Evolutionary conservation across 108 stramenopile genomes (phyloP), one percentile per base, ranked within the genome.

Genomic region (Nitzschia sp.): DNA sequence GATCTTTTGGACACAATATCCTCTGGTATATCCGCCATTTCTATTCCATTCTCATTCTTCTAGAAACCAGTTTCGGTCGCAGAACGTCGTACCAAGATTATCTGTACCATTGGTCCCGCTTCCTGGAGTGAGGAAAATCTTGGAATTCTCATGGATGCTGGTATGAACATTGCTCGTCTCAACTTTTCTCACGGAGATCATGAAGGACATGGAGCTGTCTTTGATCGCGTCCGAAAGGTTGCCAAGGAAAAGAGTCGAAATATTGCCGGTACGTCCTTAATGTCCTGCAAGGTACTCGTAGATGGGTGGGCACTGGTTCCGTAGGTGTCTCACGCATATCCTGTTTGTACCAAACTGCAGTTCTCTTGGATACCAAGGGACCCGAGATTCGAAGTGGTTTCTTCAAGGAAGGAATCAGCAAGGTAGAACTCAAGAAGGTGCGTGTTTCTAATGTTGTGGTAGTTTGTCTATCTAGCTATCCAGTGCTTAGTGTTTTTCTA

Each of bases 321-420:
- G n/a, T n/a, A n/a, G n/a, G n/a, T n/a, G n/a, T n/a, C n/a, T n/a
- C n/a, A n/a, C n/a, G n/a, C n/a, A n/a, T n/a, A n/a, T n/a, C 29
- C 29, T 34, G 1, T 34, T 34, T 34, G 5, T 5, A 34, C 5
- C 29, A 34, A 15, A 6, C 21, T n/a, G 51, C 85, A 76, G 84
- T 93, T 8, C 57, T 90, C 14, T 76, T 92, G 46, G 93, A 95
- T 67, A 94, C 92, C 67, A 94, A 93, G 75, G 95, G 95, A 15
- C 95, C 95, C 21, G 95, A 96, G 61, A 96, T 96, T 57, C 91
- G 95, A 63, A 76, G 91, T n/a, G 95, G 95, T 34, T 87, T 89
- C 74, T 89, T 96, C 65, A 83, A 83, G 11, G 76, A 88, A 12
- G 66, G 60, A 44, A 88, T 81, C 15, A 86, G 69, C 24, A 88